Evolutionary conservation across 2,329 filamentous ascomycete genomes (phyloP).

Genomic region (Exserohilum turcica): DNA sequence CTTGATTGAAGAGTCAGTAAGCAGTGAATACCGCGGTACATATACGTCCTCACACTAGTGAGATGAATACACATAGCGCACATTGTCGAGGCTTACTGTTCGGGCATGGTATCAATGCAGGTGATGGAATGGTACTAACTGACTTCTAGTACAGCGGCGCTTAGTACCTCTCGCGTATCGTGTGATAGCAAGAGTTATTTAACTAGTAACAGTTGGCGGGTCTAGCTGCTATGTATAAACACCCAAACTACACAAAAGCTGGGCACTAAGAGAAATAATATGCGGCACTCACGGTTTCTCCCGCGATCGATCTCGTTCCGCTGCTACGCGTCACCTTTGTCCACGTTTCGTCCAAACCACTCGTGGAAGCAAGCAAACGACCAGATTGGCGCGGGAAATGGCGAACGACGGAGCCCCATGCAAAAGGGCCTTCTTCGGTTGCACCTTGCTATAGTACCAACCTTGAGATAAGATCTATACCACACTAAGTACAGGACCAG

Average conservation of each 20-base stretch:
- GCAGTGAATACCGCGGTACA: slow-evolving; percentile 1
- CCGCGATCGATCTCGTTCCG: background rate
- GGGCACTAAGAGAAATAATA: background rate
- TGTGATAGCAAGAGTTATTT: no score
- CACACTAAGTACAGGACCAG: background rate
- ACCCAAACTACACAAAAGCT: background rate
- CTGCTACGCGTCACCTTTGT: background rate
- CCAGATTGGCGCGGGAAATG: background rate
- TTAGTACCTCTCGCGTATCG: no score
- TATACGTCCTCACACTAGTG: background rate
- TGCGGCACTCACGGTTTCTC: background rate
- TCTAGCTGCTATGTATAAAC: no score
- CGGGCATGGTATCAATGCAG: no score
- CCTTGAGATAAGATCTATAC: background rate
- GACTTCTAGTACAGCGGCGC: no score
- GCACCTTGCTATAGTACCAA: background rate
- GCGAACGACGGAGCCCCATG: background rate
- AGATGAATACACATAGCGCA: background rate
- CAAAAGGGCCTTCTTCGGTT: slow-evolving; percentile 9
- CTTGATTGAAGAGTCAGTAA: background rate
- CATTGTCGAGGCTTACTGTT: background rate
- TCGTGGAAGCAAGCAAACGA: no score
- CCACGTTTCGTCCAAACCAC: no score
- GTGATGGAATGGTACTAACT: no score
- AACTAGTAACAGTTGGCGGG: no score